Evolutionary conservation across 345 rosid genomes (phyloP), one percentile per base, ranked within the genome.

Genomic region (Gynandropsis gynandra): DNA sequence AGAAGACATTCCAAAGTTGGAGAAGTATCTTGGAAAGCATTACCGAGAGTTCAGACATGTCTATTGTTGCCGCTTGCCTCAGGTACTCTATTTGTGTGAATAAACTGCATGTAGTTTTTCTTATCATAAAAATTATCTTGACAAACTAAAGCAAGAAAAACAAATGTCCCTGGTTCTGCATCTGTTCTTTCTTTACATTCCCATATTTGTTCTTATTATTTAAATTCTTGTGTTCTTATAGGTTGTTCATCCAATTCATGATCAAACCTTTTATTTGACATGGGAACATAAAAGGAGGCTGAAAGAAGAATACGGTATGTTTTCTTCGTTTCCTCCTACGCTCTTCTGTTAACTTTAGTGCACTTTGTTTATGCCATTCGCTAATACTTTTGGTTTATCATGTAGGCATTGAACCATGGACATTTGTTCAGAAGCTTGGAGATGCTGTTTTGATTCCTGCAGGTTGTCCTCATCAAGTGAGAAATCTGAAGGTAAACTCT

Each of bases 161-260:
- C n/a, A n/a, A n/a, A n/a, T n/a, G n/a, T n/a, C n/a, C n/a, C n/a
- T n/a, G n/a, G n/a, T n/a, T n/a, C n/a, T n/a, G n/a, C n/a, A n/a
- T n/a, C n/a, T 32, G 5, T 29, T 34, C 29, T 29, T 39, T 17
- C n/a, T n/a, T n/a, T n/a, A n/a, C n/a, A n/a, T n/a, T n/a, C n/a
- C n/a, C n/a, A n/a, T n/a, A n/a, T n/a, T n/a, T n/a, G n/a, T n/a
- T n/a, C n/a, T n/a, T n/a, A n/a, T n/a, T n/a, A n/a, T n/a, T n/a
- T 4, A 3, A 3, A 24, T 54, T 37, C 8, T 3, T 10, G 1
- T 37, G 17, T 14, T 52, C 45, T 46, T 37, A 17, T 48, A 87
- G 90, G 83, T 89, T 58, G 65, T 64, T 19, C 80, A 81, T 63
- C 89, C 93, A 0, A 79, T 85, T 27, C 81, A 79, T 52, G 97